A percentile compares a stretch with the other conserved stretches of the same genome.
These are phyloP conservation scores for Posidonia australis DNA, from an alignment of 106 monocot genomes.

Conservation along the genomic window DNA sequence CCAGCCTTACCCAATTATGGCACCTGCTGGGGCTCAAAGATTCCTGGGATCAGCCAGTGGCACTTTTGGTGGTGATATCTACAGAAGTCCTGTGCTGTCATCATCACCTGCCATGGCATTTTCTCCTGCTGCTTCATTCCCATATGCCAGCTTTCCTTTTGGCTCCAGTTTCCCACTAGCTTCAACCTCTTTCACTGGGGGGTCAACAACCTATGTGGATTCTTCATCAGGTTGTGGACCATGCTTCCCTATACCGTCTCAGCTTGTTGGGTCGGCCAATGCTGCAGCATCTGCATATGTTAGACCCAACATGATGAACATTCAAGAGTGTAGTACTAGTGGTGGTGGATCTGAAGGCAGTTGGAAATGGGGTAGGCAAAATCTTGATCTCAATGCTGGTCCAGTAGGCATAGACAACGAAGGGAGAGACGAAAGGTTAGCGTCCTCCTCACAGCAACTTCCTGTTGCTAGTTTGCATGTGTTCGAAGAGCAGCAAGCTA, in stretches of 20 bases:
- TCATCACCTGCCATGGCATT: slow-evolving; percentile 35
- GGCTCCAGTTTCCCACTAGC: slow-evolving; percentile 29
- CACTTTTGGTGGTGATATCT: slow-evolving; percentile 46
- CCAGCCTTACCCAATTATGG: slow-evolving; percentile 56
- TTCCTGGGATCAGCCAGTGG: slow-evolving; percentile 34
- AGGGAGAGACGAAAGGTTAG: slow-evolving; percentile 28
- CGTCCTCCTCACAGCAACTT: slow-evolving; percentile 20
- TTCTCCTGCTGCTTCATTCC: slow-evolving; percentile 31
- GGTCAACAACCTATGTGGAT: slow-evolving; percentile 23
- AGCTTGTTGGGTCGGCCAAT: slow-evolving; percentile 25
- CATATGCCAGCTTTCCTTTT: slow-evolving; percentile 38
- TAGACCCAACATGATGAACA: slow-evolving; percentile 36
- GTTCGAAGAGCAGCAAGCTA: slow-evolving; percentile 38
- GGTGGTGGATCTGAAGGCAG: slow-evolving; percentile 29
- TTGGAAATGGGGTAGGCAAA: slow-evolving; percentile 35
- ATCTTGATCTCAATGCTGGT: slow-evolving; percentile 71
- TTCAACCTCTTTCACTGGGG: slow-evolving; percentile 30
- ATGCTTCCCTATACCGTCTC: slow-evolving; percentile 35
- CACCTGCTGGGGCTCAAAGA: slow-evolving; percentile 40
- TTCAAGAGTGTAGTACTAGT: slow-evolving; percentile 36
- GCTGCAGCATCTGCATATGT: slow-evolving; percentile 17
- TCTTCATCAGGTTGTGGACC: slow-evolving; percentile 22
- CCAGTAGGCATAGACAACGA: slow-evolving; percentile 36
- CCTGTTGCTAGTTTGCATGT: slow-evolving; percentile 23
- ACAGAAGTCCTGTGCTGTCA: slow-evolving; percentile 31